Conservation (phyloP, 139 green algal genomes). For the Gonium pectorale region DNA sequence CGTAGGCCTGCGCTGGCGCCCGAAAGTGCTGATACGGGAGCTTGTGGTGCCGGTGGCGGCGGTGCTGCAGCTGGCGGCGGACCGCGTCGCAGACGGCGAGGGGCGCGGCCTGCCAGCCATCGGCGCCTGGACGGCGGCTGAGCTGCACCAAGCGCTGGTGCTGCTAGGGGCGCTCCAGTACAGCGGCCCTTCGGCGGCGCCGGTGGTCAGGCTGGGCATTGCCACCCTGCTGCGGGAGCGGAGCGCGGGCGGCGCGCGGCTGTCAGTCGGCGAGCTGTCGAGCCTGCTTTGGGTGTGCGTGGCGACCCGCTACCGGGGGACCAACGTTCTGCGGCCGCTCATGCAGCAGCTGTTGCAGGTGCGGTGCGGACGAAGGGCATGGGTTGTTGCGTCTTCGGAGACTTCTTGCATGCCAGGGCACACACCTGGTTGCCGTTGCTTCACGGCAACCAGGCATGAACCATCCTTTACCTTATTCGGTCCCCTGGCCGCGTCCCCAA, state of each 20-base stretch:
- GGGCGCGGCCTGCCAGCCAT: background rate
- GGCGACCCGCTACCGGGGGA: background rate
- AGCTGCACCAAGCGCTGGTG: background rate
- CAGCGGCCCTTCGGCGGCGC: background rate
- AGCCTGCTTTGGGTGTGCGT: slow-evolving; percentile 42
- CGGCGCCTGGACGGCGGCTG: background rate
- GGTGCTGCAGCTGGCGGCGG: background rate
- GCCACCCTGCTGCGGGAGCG: background rate
- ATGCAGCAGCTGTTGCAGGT: slow-evolving; percentile 24
- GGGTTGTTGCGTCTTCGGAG: background rate
- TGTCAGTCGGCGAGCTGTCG: background rate
- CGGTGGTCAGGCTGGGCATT: slow-evolving; percentile 26
- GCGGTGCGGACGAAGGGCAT: too few species aligned
- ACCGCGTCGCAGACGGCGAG: background rate
- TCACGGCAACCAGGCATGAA: too few species aligned
- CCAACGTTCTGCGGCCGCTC: slow-evolving; percentile 27
- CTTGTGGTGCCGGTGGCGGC: slow-evolving; percentile 18
- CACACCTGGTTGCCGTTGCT: too few species aligned
- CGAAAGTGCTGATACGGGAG: slow-evolving; percentile 1
- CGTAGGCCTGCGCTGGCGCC: background rate
- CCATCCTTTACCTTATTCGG: too few species aligned
- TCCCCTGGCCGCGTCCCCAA: too few species aligned
- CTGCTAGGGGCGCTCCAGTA: background rate
- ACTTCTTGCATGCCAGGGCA: too few species aligned
- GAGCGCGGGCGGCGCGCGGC: background rate